Base-by-base conservation (phyloP, 73 alveolate genomes). In the Breviolum minutum region DNA sequence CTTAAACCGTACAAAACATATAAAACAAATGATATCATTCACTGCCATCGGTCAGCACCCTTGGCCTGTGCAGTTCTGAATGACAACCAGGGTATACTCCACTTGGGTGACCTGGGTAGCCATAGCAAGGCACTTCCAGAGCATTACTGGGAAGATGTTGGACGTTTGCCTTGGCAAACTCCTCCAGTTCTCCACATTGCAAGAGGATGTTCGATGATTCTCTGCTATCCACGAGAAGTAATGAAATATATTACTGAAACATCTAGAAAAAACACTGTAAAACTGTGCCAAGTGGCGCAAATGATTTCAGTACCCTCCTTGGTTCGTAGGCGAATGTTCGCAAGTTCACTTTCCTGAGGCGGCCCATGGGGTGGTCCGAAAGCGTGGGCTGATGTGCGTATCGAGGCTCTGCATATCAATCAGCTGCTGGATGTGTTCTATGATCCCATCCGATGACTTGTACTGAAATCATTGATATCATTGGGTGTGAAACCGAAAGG, bases 11-110 rank as follows among this genome's bases (percentile, higher is more conserved):
- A 40, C 54, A 40, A 3, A 2, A 2, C 54, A 40, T 40, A 40
- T 2, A 40, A 40, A 40, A 3, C 5, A 40, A 40, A 40, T 40
- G 0, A 40, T 40, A 40, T 40, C 54, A 40, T 40, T 40, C 54
- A 40, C 54, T 40, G 0, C 54, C 54, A 40, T 40, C 3, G 54
- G 54, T 40, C 54, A 40, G 54, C 54, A 40, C 62, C 16, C 63
- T 12, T 12, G 63, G 80, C 98, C 98, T 40, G 98, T 92, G 82
- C 98, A 92, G 61, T 92, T 92, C 98, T 92, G 98, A 81, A 92
- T 92, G 66, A 92, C 98, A 64, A 81, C 98, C 98, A 92, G 80
- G 82, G 98, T 92, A 80, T 92, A 92, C 68, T 92, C 98, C 70
- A 81, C 81, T 64, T 73, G 90, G n/a, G 98, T 92, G 68, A 90